Evolutionary conservation across 2,329 filamentous ascomycete species (phyloP).

Genomic region (Exophiala bonariae): DNA sequence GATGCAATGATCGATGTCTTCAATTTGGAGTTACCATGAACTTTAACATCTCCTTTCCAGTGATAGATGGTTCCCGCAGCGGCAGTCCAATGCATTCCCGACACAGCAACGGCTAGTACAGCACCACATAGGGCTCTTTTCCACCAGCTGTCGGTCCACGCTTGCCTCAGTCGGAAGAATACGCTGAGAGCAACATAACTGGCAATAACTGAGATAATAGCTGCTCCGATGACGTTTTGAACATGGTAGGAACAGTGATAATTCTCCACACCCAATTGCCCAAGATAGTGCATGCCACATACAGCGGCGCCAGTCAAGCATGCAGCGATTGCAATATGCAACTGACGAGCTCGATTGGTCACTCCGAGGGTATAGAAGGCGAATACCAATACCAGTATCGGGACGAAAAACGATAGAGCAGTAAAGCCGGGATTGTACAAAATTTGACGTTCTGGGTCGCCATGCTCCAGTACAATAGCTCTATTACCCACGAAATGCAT

Average conservation of each 20-base stretch:
- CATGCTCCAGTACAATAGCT: conserved; percentile 69
- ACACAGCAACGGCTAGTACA: conserved; percentile 71
- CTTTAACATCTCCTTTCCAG: conserved; percentile 48
- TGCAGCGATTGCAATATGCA: conserved; percentile 64
- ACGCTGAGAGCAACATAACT: conserved; percentile 69
- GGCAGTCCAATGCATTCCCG: conserved; percentile 86
- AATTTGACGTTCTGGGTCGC: conserved; percentile 65
- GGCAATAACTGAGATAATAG: conserved; percentile 70
- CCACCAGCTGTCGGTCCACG: conserved; percentile 79
- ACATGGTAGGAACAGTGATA: conserved; percentile 65
- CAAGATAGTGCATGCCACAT: conserved; percentile 84
- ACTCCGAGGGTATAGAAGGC: conserved; percentile 71
- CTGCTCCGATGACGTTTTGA: conserved; percentile 65
- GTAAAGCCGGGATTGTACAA: conserved; percentile 73
- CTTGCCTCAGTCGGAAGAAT: conserved; percentile 74
- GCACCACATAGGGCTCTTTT: conserved; percentile 67
- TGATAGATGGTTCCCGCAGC: conserved; percentile 69
- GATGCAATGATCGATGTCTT: conserved; percentile 73
- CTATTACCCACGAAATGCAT: conserved; percentile 86
- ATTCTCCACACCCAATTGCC: conserved; percentile 79
- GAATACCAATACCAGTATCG: conserved; percentile 69
- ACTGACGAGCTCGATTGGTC: conserved; percentile 57
- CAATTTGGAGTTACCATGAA: conserved; percentile 42
- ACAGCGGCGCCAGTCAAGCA: conserved; percentile 71
- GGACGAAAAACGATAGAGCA: conserved; percentile 75